These are phyloP conservation scores for Ogataea nakhonphanomensis DNA, from an alignment of 805 yeast genomes.

Conservation along the genomic window DNA sequence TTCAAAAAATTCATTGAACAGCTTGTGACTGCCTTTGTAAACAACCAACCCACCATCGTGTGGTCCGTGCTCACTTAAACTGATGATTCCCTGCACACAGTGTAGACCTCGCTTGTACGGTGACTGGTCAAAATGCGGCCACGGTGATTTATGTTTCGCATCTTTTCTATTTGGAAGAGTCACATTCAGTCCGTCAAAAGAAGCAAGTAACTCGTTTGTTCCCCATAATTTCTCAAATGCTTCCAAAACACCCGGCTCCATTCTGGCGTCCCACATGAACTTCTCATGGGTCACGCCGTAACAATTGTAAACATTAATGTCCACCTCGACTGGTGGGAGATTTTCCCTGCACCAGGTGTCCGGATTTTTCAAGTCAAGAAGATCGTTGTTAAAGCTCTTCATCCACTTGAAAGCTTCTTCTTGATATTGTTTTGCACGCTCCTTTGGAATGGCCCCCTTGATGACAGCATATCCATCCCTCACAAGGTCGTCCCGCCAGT, in stretches of 20 bases:
- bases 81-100: constrained; percentile 34
- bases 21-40: constrained; percentile 22
- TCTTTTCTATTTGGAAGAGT: constrained; percentile 25
- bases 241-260: constrained; percentile 27
- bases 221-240: constrained; percentile 31
- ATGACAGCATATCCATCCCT: constrained; percentile 32
- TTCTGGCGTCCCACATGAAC: constrained; percentile 34
- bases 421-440: constrained; percentile 25
- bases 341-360: constrained; percentile 30
- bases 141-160: constrained; percentile 12
- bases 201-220: constrained; percentile 31
- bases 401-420: constrained; percentile 25
- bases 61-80: constrained; percentile 18
- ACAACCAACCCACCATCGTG: constrained; percentile 34
- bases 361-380: constrained; percentile 25
- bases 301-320: constrained; percentile 16
- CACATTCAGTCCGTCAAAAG: constrained; percentile 33
- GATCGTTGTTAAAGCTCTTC: constrained; percentile 16
- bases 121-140: constrained; percentile 36
- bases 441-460: constrained; percentile 28
- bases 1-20: constrained; percentile 25
- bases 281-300: constrained; percentile 30
- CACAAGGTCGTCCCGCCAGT: constrained; percentile 32
- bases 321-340: constrained; percentile 23
- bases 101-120: constrained; percentile 29